Percentiles rank a stretch among this genome's conserved stretches.
Conservation (phyloP, 331 rosid species). For the Telfairia occidentalis region DNA sequence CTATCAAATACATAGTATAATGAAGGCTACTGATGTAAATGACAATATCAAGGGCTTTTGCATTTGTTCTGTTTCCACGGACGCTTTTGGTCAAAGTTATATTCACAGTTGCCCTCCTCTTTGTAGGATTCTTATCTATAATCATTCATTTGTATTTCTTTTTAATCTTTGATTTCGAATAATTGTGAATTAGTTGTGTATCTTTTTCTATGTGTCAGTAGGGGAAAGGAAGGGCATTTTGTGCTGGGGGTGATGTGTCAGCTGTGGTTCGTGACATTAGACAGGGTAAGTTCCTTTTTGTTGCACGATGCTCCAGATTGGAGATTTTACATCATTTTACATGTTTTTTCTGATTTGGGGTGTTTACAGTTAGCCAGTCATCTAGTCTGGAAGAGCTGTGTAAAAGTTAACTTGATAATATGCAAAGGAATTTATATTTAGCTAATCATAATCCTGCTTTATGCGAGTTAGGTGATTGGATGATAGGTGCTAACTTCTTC, state of each 20-base stretch:
- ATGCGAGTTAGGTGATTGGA: slow-evolving; percentile 57
- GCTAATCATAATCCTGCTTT: slow-evolving; percentile 7
- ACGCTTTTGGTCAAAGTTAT: neutral
- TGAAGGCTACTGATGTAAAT: neutral
- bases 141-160: neutral
- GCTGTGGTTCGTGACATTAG: slow-evolving; percentile 39
- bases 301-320: neutral
- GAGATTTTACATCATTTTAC: neutral
- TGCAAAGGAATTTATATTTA: neutral
- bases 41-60: neutral
- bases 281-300: slow-evolving; percentile 26
- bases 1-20: neutral
- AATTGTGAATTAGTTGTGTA: neutral
- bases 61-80: neutral
- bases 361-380: neutral
- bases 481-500: slow-evolving; percentile 48
- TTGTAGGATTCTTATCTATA: neutral
- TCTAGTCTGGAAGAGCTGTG: neutral
- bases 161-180: neutral
- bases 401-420: slow-evolving; percentile 7
- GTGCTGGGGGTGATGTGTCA: slow-evolving; percentile 95
- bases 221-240: slow-evolving; percentile 95
- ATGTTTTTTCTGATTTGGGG: neutral
- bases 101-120: neutral
- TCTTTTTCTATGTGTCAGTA: slow-evolving; percentile 17